Conservation (phyloP, 2,329 filamentous ascomycete genomes). For the Ambrosiella xylebori region DNA sequence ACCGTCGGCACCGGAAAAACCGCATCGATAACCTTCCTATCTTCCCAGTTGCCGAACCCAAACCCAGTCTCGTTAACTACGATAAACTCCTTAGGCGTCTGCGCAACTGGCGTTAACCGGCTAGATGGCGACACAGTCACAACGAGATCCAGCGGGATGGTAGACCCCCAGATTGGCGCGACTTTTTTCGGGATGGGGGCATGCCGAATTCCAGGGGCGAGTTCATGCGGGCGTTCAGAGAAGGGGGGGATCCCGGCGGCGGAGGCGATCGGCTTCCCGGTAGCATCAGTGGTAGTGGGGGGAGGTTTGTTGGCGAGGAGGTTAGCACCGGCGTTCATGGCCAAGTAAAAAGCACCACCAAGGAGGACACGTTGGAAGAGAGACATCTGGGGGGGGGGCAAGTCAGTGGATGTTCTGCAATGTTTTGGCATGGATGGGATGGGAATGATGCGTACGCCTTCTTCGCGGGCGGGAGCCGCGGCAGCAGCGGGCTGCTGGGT, state of each 20-base stretch:
- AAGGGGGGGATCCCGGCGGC: slow-evolving; percentile 45
- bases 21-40: slow-evolving; percentile 60
- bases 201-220: slow-evolving; percentile 45
- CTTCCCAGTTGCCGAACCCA: slow-evolving; percentile 58
- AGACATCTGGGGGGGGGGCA: slow-evolving; percentile 8
- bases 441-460: neutral
- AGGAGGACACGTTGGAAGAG: slow-evolving; percentile 28
- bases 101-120: slow-evolving; percentile 48
- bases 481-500: neutral
- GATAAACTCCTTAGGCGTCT: slow-evolving; percentile 47
- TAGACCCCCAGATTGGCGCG: slow-evolving; percentile 72
- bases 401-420: neutral
- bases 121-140: slow-evolving; percentile 70
- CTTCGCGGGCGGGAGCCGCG: neutral
- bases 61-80: slow-evolving; percentile 71
- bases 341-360: slow-evolving; percentile 39
- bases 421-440: neutral
- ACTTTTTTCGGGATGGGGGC: slow-evolving; percentile 51
- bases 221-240: slow-evolving; percentile 40
- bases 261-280: slow-evolving; percentile 20
- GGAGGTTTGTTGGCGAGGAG: slow-evolving; percentile 33
- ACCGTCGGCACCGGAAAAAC: slow-evolving; percentile 58
- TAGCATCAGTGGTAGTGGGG: slow-evolving; percentile 33
- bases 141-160: slow-evolving; percentile 63
- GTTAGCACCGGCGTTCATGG: slow-evolving; percentile 40